Conservation (phyloP, 108 stramenopile species). For the Aureococcus anophagefferens region DNA sequence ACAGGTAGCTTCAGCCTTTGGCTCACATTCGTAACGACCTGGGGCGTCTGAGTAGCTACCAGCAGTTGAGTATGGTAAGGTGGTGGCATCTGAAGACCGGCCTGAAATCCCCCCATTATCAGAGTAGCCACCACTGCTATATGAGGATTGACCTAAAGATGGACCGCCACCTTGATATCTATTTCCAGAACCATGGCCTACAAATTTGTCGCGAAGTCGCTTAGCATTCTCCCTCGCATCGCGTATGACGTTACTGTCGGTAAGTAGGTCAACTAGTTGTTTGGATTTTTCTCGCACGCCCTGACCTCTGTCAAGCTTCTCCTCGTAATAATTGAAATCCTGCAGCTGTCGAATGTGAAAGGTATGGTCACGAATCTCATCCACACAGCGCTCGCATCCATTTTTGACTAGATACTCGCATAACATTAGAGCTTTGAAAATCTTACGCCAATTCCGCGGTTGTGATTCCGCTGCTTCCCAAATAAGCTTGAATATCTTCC, state of each 20-base stretch:
- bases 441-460: slow-evolving; percentile 70
- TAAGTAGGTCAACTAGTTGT: slow-evolving; percentile 73
- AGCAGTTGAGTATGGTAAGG: too few species aligned
- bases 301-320: slow-evolving; percentile 69
- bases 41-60: too few species aligned
- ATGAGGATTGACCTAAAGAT: too few species aligned
- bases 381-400: slow-evolving; percentile 83
- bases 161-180: too few species aligned
- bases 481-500: slow-evolving; percentile 56
- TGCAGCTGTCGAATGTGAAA: slow-evolving; percentile 61
- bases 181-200: slow-evolving; percentile 2
- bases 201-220: slow-evolving; percentile 49
- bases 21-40: too few species aligned
- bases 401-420: slow-evolving; percentile 90
- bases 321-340: slow-evolving; percentile 93
- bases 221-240: slow-evolving; percentile 80
- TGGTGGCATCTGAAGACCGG: too few species aligned
- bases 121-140: too few species aligned
- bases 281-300: slow-evolving; percentile 86
- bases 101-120: too few species aligned
- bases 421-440: slow-evolving; percentile 82
- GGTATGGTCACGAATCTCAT: slow-evolving; percentile 81
- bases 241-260: slow-evolving; percentile 78
- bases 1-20: too few species aligned
- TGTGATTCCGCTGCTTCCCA: slow-evolving; percentile 75